These are phyloP conservation scores for Zizania palustris DNA, from an alignment of 202 grass and related monocot species.

Conservation along the genomic window DNA sequence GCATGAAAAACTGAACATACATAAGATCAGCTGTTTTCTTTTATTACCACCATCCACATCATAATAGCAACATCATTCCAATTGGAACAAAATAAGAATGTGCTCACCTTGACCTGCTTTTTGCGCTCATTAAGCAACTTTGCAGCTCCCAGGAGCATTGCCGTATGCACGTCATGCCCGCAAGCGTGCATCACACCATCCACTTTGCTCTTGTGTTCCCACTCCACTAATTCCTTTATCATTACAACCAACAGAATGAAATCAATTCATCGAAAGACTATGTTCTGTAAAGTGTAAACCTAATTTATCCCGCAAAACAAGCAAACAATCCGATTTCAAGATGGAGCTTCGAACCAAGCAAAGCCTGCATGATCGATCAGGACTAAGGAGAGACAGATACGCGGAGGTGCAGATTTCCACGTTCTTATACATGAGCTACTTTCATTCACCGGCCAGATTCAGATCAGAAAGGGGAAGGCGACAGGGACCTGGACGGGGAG, in stretches of 20 bases:
- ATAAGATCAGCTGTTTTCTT: too few species aligned
- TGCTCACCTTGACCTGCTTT: constrained; percentile 58
- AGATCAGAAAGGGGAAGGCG: background rate
- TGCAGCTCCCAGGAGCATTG: constrained; percentile 87
- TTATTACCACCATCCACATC: too few species aligned
- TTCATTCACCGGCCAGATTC: background rate
- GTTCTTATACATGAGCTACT: background rate
- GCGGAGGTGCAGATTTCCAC: background rate
- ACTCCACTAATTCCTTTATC: constrained; percentile 73
- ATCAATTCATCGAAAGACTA: background rate
- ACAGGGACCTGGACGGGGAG: constrained; percentile 69
- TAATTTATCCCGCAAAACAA: background rate
- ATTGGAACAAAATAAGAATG: background rate
- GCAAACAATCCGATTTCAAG: background rate
- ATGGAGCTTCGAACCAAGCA: background rate
- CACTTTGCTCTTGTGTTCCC: constrained; percentile 88
- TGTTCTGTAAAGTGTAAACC: too few species aligned
- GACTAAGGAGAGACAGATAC: background rate
- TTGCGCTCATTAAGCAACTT: constrained; percentile 80
- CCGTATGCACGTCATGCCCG: constrained; percentile 79
- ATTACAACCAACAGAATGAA: constrained; percentile 12
- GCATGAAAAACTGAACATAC: too few species aligned
- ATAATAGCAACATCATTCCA: background rate
- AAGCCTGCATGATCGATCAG: background rate
- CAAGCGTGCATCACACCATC: constrained; percentile 89